A percentile compares a stretch with the other conserved stretches of the same genome.
Conservation (phyloP, 2,329 filamentous ascomycete genomes). For the Teratosphaeria gauchensis region DNA sequence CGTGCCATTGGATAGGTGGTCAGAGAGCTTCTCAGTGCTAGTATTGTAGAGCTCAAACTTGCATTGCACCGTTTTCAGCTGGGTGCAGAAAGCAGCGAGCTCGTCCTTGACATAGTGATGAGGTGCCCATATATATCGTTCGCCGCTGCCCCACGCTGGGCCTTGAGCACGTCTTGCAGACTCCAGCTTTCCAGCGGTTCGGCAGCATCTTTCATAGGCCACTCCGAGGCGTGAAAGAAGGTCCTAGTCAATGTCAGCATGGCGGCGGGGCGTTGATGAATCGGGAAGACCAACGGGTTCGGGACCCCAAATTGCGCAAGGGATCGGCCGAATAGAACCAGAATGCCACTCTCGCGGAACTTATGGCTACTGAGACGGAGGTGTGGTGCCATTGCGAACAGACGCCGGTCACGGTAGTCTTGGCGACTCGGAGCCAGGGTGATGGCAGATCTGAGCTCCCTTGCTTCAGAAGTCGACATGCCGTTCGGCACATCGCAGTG, state of each 20-base stretch:
- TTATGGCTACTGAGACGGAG: slow-evolving; percentile 20
- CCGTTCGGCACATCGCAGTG: slow-evolving; percentile 20
- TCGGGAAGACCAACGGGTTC: slow-evolving; percentile 30
- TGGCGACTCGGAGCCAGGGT: slow-evolving; percentile 20
- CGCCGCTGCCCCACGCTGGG: slow-evolving; percentile 10
- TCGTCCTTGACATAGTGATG: neutral
- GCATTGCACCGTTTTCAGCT: neutral
- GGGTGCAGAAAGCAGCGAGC: neutral
- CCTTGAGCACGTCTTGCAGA: slow-evolving; percentile 19
- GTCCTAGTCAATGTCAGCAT: slow-evolving; percentile 19
- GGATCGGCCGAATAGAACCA: slow-evolving; percentile 32
- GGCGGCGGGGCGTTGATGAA: neutral
- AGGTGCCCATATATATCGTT: slow-evolving; percentile 33
- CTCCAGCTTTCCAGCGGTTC: slow-evolving; percentile 32
- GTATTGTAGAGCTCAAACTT: neutral
- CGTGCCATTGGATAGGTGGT: neutral
- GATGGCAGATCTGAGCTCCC: slow-evolving; percentile 15
- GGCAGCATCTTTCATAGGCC: slow-evolving; percentile 31
- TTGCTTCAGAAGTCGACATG: slow-evolving; percentile 13
- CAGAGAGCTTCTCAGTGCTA: neutral
- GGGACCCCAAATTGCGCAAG: slow-evolving; percentile 25
- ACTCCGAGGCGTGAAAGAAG: slow-evolving; percentile 24
- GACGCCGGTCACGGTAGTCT: slow-evolving; percentile 27
- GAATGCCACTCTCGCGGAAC: slow-evolving; percentile 31
- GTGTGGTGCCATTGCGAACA: slow-evolving; percentile 17